Base-by-base conservation (phyloP, 306 rosid genomes). In the Crotalaria pallida region DNA sequence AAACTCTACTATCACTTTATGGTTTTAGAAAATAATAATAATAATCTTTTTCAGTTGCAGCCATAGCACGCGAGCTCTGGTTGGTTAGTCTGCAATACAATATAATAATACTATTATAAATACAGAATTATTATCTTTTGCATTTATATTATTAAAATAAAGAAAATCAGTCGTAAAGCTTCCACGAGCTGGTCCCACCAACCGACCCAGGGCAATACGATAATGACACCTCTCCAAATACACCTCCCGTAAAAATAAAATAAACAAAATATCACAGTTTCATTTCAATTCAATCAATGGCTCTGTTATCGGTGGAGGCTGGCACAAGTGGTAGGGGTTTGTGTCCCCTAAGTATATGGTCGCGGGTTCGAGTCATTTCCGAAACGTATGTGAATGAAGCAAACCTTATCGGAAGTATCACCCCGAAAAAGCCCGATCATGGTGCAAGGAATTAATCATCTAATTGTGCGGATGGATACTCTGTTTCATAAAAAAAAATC, bases 201-300 rank as follows among this genome's bases (percentile, higher is more conserved):
- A 89, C 90, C 98, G 91, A 81, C 95, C 88, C 59, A 40, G 51
- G 29, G 74, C 81, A 67, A 74, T 84, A 87, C 92, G 94, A 87
- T 17, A 62, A 84, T 3, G 90, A 89, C 96, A 65, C 77, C 80
- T 84, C 96, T 81, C 96, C 96, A 81, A 85, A 86, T 83, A 83
- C 86, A 40, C 17, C 48, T 26, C 55, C 67, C 29, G 51, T 45
- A 45, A 45, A 4, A 45, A 0, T 12, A 41, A 12, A 41, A 41
- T 13, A 44, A 41, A 41, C 5, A 44, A 45, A 45, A 45, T 15
- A 15, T 15, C 18, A 15, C 9, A n/a, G 5, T 45, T 15, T 45
- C 3, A 1, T 45, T 45, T 0, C 21, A 15, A 45, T 15, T 15
- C 51, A 45, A 6, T 11, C 45, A 5, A 5, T 15, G 45, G 45